Evolutionary conservation across 306 rosid genomes (phyloP), one percentile per base, ranked within the genome.

Genomic region (Vigna reflexopilosa): DNA sequence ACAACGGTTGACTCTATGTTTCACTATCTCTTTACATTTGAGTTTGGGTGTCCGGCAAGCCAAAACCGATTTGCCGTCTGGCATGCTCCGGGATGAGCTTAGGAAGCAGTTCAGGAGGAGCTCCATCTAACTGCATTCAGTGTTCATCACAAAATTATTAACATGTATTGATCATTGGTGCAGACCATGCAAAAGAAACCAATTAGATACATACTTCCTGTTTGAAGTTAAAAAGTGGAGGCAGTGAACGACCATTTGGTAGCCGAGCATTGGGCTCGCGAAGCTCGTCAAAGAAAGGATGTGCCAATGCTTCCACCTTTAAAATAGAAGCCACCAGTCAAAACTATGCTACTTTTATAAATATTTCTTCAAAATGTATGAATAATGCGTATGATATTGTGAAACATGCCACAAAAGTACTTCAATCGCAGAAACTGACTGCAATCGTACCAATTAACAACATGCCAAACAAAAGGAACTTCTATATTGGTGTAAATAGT

Each of bases 221-320:
- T 85, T 87, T 91, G 66, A 94, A 94, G 89, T 92, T 86, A 88
- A 94, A 94, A 73, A 94, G 93, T 0, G 89, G 89, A 1, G 98
- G 97, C 87, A 92, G 83, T 1, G 85, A 89, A 73, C 95, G 97
- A 19, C 97, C 97, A 86, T 86, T 92, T 14, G 97, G 95, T 48
- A 94, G 91, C 42, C 95, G 90, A 56, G 91, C 90, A 73, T 88
- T 92, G 56, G 97, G 93, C 34, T 90, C 97, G 44, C 97, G 97
- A 30, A 94, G 97, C 83, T 92, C 98, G 22, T 94, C 95, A 73
- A 94, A 94, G 89, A 94, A 94, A 44, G 97, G 86, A 80, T 94
- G 98, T 2, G 93, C 82, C 83, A 97, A 89, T 68, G 97, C 98
- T 88, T 94, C 97, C 77, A 94, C 89, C 98, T 94, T 93, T 76